Evolutionary conservation across 2,329 filamentous ascomycete species (phyloP), one percentile per base, ranked within the genome.

Genomic region (Tolypocladium guangdongense): DNA sequence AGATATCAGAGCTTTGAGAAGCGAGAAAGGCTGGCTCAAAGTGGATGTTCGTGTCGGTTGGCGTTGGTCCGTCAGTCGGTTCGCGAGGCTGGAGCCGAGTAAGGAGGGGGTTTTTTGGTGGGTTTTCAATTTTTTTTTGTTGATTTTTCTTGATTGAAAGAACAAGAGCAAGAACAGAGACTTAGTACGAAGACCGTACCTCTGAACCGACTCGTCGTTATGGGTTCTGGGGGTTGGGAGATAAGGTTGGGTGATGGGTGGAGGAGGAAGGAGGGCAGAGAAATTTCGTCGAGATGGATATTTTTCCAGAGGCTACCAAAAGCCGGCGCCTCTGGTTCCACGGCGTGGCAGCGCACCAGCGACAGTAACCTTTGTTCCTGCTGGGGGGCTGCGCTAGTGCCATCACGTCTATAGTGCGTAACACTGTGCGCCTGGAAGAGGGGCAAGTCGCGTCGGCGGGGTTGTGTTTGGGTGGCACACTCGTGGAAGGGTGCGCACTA

Each of bases 91-190:
- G 58, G 63, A 57, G 59, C 54, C 58, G 59, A 62, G 54, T 55
- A 54, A 22, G 57, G 76, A 72, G 77, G 74, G 78, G 83, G 82
- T 73, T 77, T 82, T 80, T 73, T 73, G 66, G 65, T 59, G 68
- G 69, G 71, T 81, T 82, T 80, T 76, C 72, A 71, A 66, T 64
- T 81, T 83, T 83, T 82, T 82, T 81, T 77, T 69, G 65, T 71
- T 70, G 70, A 71, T 78, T 78, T 79, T 60, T 72, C 73, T 66
- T 70, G 68, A 69, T 68, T 70, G 69, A 66, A 66, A 63, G 66
- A 73, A 73, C 72, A 76, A 73, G 75, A 74, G 73, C 72, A 75
- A 78, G 78, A 76, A 78, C 78, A 82, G 76, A 78, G 74, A 78
- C 74, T 68, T 72, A 76, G 77, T 73, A 78, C 77, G 75, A 76